phyloP scores from a whole-genome alignment of 2,329 filamentous ascomycete species.

The Trichocomaceae sp. region DNA sequence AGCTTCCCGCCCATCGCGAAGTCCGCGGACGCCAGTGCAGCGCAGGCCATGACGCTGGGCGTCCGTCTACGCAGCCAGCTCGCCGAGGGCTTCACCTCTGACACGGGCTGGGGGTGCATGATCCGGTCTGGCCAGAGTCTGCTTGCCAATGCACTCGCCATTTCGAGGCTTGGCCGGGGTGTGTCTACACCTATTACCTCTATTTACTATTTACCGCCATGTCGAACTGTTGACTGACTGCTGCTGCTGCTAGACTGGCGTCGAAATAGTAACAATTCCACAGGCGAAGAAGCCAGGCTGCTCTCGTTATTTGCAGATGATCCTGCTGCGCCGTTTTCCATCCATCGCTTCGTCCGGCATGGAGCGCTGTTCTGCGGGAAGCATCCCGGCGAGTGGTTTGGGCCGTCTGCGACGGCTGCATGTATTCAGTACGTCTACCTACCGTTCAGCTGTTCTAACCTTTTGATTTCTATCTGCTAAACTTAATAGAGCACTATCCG shows the following conservation, averaged over 20 bases:
- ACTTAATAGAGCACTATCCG: slow-evolving; percentile 64
- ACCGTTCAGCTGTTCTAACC: no score
- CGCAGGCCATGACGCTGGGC: slow-evolving; percentile 67
- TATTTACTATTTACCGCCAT: not conserved
- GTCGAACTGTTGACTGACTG: not conserved
- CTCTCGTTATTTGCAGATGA: slow-evolving; percentile 83
- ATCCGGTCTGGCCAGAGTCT: slow-evolving; percentile 92
- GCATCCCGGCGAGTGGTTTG: slow-evolving; percentile 96
- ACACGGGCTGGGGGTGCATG: slow-evolving; percentile 98
- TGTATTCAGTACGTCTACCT: slow-evolving; percentile 72
- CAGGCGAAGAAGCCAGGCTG: slow-evolving; percentile 67
- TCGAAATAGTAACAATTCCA: slow-evolving; percentile 49
- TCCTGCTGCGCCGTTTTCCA: slow-evolving; percentile 78
- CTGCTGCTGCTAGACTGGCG: slow-evolving; percentile 62
- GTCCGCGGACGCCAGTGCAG: slow-evolving; percentile 66
- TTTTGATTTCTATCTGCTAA: no score
- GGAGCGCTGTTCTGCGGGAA: slow-evolving; percentile 84
- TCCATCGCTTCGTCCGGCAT: slow-evolving; percentile 87
- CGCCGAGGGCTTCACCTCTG: slow-evolving; percentile 80
- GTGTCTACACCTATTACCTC: slow-evolving; percentile 17
- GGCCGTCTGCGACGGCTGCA: slow-evolving; percentile 87
- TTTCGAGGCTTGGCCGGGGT: slow-evolving; percentile 73
- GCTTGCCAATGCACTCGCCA: slow-evolving; percentile 73
- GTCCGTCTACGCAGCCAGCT: slow-evolving; percentile 79
- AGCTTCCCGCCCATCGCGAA: slow-evolving; percentile 77